A percentile compares a stretch with the other conserved stretches of the same genome.
These are phyloP conservation scores for Monosporascus sp. DNA, from an alignment of 2,329 filamentous ascomycete species.

Conservation along the genomic window DNA sequence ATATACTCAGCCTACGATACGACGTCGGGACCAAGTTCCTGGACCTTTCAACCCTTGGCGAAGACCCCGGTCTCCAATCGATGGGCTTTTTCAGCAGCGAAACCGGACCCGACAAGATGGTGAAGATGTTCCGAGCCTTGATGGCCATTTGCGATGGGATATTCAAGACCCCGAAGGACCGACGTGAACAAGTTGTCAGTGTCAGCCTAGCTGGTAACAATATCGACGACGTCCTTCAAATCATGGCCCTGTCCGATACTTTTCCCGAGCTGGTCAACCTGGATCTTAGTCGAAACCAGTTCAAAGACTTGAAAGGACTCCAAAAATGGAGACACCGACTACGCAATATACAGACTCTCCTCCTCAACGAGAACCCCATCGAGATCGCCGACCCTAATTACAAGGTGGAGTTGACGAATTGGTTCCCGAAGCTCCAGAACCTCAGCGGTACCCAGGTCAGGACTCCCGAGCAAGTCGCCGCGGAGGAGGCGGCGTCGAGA, in stretches of 20 bases:
- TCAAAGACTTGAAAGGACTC: constrained; percentile 63
- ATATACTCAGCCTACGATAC: constrained; percentile 72
- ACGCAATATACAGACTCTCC: constrained; percentile 71
- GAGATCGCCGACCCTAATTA: constrained; percentile 55
- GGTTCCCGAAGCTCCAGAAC: constrained; percentile 76
- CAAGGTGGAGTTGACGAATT: constrained; percentile 64
- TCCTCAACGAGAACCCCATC: constrained; percentile 73
- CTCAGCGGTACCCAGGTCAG: constrained; percentile 73
- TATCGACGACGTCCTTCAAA: constrained; percentile 64
- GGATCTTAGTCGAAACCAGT: constrained; percentile 79
- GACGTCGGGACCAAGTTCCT: constrained; percentile 66
- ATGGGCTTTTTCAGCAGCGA: constrained; percentile 72
- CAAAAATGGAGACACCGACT: constrained; percentile 77
- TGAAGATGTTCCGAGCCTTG: constrained; percentile 90
- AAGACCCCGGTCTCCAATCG: constrained; percentile 64
- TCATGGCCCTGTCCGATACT: constrained; percentile 70
- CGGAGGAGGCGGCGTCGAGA: constrained; percentile 43
- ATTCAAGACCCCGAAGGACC: constrained; percentile 67
- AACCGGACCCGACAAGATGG: constrained; percentile 76
- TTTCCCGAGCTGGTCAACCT: constrained; percentile 85
- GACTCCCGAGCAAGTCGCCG: constrained; percentile 63
- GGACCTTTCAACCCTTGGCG: constrained; percentile 71
- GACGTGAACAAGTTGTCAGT: constrained; percentile 73
- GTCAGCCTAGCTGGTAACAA: constrained; percentile 79
- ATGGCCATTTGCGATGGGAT: constrained; percentile 79